Conservation (phyloP, 331 rosid genomes). For the Arachis monticola region DNA sequence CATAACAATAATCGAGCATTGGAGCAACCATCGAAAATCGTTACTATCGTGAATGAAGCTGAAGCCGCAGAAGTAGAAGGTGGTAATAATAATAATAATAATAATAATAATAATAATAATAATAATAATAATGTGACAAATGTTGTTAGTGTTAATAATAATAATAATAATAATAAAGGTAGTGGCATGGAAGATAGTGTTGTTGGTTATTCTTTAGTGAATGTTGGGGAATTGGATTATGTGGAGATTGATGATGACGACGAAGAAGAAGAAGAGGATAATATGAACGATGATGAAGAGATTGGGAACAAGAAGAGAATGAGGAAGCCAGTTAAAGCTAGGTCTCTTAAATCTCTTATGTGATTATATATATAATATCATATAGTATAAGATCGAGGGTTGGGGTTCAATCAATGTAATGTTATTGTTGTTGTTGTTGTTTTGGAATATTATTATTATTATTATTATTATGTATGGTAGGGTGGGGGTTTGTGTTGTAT, state of each 20-base stretch:
- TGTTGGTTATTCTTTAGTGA: not conserved
- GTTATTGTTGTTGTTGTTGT: not conserved
- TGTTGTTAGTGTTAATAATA: not conserved
- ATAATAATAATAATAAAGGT: not conserved
- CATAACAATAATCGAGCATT: not conserved
- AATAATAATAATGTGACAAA: not conserved
- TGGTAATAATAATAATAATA: too few species aligned
- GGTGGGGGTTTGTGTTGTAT: not conserved
- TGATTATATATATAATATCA: slow-evolving; percentile 26
- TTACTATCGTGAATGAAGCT: too few species aligned
- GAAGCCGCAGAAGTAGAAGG: too few species aligned
- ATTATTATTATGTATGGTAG: not conserved
- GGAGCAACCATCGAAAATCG: not conserved
- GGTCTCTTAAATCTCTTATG: slow-evolving; percentile 90
- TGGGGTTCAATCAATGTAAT: slow-evolving; percentile 40
- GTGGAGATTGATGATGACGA: slow-evolving; percentile 50
- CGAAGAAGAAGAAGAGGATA: slow-evolving; percentile 53
- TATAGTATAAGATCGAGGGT: slow-evolving; percentile 41
- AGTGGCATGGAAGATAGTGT: not conserved
- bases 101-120: not conserved
- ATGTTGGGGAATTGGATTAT: slow-evolving; percentile 45
- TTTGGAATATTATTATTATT: not conserved
- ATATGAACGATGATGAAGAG: slow-evolving; percentile 37
- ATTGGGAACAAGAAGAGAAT: slow-evolving; percentile 69
- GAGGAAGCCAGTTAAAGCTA: slow-evolving; percentile 87